A percentile compares a stretch with the other conserved stretches of the same genome.
Evolutionary conservation across 129 eudicot species (phyloP).

Genomic region (Kitagawia praeruptora): DNA sequence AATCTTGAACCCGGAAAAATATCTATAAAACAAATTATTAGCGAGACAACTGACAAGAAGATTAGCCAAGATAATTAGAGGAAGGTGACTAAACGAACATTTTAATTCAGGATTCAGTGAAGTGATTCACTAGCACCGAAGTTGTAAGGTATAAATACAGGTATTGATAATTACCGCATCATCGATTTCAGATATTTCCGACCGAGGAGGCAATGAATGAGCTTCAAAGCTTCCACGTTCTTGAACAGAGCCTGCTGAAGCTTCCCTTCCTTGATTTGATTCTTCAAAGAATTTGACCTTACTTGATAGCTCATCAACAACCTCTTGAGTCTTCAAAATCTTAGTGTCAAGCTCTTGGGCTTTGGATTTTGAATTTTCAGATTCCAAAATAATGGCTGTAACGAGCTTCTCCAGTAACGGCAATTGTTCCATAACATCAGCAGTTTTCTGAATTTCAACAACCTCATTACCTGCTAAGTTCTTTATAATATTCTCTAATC

Average conservation of each 20-base stretch:
- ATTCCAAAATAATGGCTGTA: constrained; percentile 35
- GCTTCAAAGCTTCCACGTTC: constrained; percentile 47
- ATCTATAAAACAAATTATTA: not conserved
- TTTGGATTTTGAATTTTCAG: constrained; percentile 53
- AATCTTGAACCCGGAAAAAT: not conserved
- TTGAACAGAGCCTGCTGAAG: constrained; percentile 36
- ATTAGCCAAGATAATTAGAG: not conserved
- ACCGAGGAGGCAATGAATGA: constrained; percentile 43
- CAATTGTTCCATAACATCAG: constrained; percentile 33
- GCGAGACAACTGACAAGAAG: not conserved
- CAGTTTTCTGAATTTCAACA: constrained; percentile 32
- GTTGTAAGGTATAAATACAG: constrained; percentile 2
- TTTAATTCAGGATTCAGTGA: not conserved
- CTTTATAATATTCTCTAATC: constrained; percentile 46
- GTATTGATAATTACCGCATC: constrained; percentile 52
- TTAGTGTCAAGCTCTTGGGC: constrained; percentile 47
- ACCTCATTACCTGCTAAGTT: constrained; percentile 54
- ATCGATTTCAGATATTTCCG: constrained; percentile 89
- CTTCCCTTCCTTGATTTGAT: constrained; percentile 25
- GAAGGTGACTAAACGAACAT: not conserved
- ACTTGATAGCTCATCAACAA: constrained; percentile 53
- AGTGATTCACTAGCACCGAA: not conserved
- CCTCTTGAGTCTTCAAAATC: constrained; percentile 51
- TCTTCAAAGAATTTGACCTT: constrained; percentile 73
- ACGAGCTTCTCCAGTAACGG: constrained; percentile 57